Conservation (phyloP, 2,329 filamentous ascomycete genomes). For the Monosporascus cannonballus region DNA sequence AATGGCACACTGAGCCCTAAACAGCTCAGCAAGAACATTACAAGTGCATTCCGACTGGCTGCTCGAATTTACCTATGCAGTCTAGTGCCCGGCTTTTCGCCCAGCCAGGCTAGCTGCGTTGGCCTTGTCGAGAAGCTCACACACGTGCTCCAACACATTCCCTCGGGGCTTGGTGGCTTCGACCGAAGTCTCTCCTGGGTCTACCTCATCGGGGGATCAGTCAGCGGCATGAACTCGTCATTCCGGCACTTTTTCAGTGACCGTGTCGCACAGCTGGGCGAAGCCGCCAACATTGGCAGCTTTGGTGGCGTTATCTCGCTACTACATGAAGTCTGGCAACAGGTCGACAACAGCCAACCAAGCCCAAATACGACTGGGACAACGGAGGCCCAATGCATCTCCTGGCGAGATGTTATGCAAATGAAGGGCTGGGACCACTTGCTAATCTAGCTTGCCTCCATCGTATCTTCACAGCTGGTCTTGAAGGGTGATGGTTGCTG, state of each 20-base stretch:
- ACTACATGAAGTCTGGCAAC: constrained; percentile 77
- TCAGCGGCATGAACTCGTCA: constrained; percentile 62
- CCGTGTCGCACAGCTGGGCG: constrained; percentile 67
- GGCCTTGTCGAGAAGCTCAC: constrained; percentile 75
- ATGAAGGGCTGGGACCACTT: constrained; percentile 89
- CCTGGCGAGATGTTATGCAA: constrained; percentile 93
- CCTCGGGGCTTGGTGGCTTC: constrained; percentile 72
- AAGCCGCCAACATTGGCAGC: constrained; percentile 72
- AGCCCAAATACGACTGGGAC: constrained; percentile 29
- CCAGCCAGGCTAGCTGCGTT: constrained; percentile 65
- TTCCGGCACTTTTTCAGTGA: constrained; percentile 78
- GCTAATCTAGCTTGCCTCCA: constrained; percentile 58
- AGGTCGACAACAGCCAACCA: constrained; percentile 53
- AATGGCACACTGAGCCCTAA: constrained; percentile 74
- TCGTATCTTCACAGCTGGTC: constrained; percentile 29
- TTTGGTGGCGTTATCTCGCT: constrained; percentile 78
- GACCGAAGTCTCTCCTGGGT: constrained; percentile 93
- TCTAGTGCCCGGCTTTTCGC: constrained; percentile 81
- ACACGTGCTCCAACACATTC: constrained; percentile 73
- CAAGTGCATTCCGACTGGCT: constrained; percentile 81
- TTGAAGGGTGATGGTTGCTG: constrained; percentile 24
- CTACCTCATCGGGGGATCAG: constrained; percentile 77
- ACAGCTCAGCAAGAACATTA: constrained; percentile 83
- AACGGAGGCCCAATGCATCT: constrained; percentile 59
- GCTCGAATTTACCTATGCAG: constrained; percentile 97